A percentile compares a stretch with the other conserved stretches of the same genome.
phyloP scores from a whole-genome alignment of 352 stramenopile genomes.

The Aphanomyces invadans region DNA sequence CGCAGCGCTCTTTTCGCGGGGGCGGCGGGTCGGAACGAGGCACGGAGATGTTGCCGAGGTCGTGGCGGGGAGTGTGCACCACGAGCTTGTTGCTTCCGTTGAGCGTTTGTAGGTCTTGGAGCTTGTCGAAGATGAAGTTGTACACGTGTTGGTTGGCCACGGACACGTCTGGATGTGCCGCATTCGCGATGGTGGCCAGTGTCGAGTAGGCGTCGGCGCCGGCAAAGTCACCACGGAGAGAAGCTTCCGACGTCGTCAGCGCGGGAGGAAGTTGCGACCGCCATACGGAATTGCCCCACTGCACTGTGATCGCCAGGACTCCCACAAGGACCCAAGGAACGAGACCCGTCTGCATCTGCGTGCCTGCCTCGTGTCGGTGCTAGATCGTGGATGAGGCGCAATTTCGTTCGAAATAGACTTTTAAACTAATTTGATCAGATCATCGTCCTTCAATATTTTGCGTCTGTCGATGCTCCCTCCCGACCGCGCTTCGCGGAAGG shows the following conservation, averaged over 20 bases:
- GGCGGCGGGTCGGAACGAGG: background rate
- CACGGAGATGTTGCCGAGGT: background rate
- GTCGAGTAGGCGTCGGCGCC: constrained; percentile 2
- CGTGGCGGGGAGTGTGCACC: background rate
- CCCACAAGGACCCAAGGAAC: background rate
- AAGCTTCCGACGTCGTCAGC: background rate
- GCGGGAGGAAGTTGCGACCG: constrained; percentile 8
- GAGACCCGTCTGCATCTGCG: too few species aligned
- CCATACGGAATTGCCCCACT: constrained; percentile 8
- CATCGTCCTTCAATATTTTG: too few species aligned
- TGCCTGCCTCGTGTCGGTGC: too few species aligned
- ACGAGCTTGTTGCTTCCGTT: constrained; percentile 4
- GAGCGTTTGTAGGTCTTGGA: constrained; percentile 8
- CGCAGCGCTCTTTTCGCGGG: background rate
- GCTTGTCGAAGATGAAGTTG: constrained; percentile 13
- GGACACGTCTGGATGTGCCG: background rate
- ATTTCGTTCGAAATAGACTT: too few species aligned
- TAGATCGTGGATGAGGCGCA: too few species aligned
- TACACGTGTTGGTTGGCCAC: constrained; percentile 1
- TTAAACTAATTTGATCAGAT: too few species aligned
- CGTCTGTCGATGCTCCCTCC: too few species aligned
- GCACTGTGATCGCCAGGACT: background rate
- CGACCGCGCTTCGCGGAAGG: too few species aligned
- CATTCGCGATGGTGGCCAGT: background rate
- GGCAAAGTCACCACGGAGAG: background rate